These are phyloP conservation scores for Austroboletus novae-zelandiae DNA, from an alignment of 1,284 basidiomycete genomes.

Conservation along the genomic window DNA sequence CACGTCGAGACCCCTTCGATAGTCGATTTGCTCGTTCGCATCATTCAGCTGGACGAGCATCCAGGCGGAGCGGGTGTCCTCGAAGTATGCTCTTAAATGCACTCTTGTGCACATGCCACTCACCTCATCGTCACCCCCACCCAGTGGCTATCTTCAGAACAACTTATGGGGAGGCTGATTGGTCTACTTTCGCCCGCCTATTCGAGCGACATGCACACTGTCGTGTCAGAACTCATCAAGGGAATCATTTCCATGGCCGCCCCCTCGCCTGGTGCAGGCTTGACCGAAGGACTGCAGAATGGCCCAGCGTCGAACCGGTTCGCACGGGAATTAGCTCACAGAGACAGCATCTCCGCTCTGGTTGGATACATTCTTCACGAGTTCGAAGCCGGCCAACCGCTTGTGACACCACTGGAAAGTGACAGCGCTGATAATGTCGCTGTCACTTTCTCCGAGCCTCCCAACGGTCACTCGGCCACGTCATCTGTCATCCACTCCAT, in stretches of 20 bases:
- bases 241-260: slow-evolving; percentile 94
- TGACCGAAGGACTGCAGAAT: slow-evolving; percentile 63
- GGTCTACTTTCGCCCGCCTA: slow-evolving; percentile 81
- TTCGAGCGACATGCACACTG: slow-evolving; percentile 78
- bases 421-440: slow-evolving; percentile 11
- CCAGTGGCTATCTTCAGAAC: slow-evolving; percentile 87
- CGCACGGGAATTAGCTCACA: slow-evolving; percentile 85
- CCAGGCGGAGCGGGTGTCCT: slow-evolving; percentile 83
- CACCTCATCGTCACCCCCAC: slow-evolving; percentile 18
- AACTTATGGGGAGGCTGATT: slow-evolving; percentile 81
- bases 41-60: slow-evolving; percentile 90
- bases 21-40: slow-evolving; percentile 88
- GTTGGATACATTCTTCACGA: slow-evolving; percentile 80
- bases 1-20: slow-evolving; percentile 91
- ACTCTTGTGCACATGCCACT: slow-evolving; percentile 23
- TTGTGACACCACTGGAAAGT: slow-evolving; percentile 15
- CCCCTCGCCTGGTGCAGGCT: slow-evolving; percentile 75
- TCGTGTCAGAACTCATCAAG: slow-evolving; percentile 91
- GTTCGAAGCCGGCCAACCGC: slow-evolving; percentile 36
- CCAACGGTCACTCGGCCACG: slow-evolving; percentile 72
- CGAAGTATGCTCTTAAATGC: slow-evolving; percentile 60
- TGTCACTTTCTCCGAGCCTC: slow-evolving; percentile 35
- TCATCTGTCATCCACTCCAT: slow-evolving; percentile 90
- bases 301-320: slow-evolving; percentile 83
- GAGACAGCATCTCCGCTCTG: slow-evolving; percentile 71